A percentile compares a stretch with the other conserved stretches of the same genome.
These are phyloP conservation scores for Sporothrix luriei DNA, from an alignment of 2,329 filamentous ascomycete genomes.

Conservation along the genomic window DNA sequence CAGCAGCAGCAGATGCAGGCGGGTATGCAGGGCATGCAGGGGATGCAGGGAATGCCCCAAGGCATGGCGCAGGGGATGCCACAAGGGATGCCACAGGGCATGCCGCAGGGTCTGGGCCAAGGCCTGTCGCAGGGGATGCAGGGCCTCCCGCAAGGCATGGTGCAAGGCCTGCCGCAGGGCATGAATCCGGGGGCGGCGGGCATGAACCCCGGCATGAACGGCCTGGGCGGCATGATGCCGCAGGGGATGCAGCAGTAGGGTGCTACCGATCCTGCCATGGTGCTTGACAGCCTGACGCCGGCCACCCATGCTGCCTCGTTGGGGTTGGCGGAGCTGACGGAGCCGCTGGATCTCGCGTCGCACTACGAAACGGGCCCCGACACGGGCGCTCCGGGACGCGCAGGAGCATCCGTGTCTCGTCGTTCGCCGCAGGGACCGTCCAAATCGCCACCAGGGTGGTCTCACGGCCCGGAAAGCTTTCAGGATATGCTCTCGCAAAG, in stretches of 20 bases:
- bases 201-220: slow-evolving; percentile 37
- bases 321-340: not conserved
- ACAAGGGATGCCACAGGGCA: slow-evolving; percentile 28
- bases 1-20: slow-evolving; percentile 30
- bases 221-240: slow-evolving; percentile 59
- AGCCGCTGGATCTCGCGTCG: not conserved
- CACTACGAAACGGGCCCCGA: not conserved
- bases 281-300: not conserved
- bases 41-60: slow-evolving; percentile 29
- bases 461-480: not conserved
- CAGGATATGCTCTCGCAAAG: slow-evolving; percentile 1
- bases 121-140: slow-evolving; percentile 33
- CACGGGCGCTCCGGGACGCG: no score
- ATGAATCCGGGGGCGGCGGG: slow-evolving; percentile 22
- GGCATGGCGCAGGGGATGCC: slow-evolving; percentile 26
- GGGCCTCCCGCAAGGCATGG: slow-evolving; percentile 30
- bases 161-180: slow-evolving; percentile 30
- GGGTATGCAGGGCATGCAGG: slow-evolving; percentile 28
- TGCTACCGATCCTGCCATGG: not conserved
- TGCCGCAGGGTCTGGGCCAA: slow-evolving; percentile 33
- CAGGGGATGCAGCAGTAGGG: slow-evolving; percentile 45
- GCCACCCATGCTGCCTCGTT: not conserved
- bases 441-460: no score
- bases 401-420: no score
- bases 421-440: not conserved